Percentiles rank a stretch among this genome's conserved stretches.
Conservation (phyloP, 176 grass and related monocot genomes). For the Zizania latifolia region DNA sequence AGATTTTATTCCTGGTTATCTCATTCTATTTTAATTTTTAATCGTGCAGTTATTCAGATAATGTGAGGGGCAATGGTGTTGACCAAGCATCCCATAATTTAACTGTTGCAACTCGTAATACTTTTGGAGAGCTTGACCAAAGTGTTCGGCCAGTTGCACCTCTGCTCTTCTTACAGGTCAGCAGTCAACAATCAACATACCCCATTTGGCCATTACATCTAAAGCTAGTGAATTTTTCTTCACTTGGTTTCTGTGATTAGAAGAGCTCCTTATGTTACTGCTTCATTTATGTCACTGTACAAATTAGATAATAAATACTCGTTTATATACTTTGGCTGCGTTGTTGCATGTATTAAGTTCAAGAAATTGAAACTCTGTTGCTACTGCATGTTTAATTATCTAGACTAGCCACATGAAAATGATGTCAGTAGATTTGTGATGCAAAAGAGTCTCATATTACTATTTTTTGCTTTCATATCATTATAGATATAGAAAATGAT, state of each 20-base stretch:
- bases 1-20: slow-evolving; percentile 5
- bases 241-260: neutral
- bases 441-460: neutral
- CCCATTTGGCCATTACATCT: neutral
- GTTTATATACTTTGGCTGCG: too few relatives aligned
- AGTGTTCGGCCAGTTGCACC: slow-evolving; percentile 79
- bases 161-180: slow-evolving; percentile 81
- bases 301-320: too few relatives aligned
- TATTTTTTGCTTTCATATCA: neutral
- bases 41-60: slow-evolving; percentile 73
- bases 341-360: too few relatives aligned
- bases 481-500: neutral
- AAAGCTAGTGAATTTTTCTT: slow-evolving; percentile 3
- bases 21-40: slow-evolving; percentile 27
- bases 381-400: too few relatives aligned
- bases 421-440: neutral
- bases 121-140: slow-evolving; percentile 91
- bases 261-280: too few relatives aligned
- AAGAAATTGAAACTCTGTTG: too few relatives aligned
- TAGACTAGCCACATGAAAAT: neutral
- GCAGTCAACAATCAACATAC: slow-evolving; percentile 22
- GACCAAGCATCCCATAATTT: slow-evolving; percentile 85
- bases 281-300: too few relatives aligned
- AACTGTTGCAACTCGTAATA: slow-evolving; percentile 88
- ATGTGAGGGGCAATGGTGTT: slow-evolving; percentile 63